Conservation (phyloP, 768 basidiomycete genomes). For the Filobasidium wieringae region DNA sequence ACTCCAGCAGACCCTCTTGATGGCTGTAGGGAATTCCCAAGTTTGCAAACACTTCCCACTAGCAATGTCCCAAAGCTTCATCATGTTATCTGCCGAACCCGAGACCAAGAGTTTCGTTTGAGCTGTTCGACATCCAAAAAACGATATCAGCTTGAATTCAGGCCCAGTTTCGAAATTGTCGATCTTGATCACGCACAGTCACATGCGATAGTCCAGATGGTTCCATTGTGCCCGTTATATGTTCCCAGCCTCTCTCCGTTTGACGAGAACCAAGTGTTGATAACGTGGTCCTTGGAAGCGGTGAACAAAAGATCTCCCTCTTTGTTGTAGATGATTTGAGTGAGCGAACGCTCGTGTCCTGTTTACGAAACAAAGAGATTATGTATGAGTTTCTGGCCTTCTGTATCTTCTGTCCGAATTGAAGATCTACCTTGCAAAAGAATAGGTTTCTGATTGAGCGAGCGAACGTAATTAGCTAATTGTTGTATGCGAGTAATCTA, state of each 20-base stretch:
- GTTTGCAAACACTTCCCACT: constrained; percentile 84
- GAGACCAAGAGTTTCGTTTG: constrained; percentile 76
- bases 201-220: constrained; percentile 91
- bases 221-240: constrained; percentile 89
- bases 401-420: background rate
- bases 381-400: background rate
- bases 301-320: constrained; percentile 95
- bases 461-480: too few species aligned
- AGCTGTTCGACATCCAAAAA: constrained; percentile 42
- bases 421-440: constrained; percentile 52
- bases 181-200: constrained; percentile 56
- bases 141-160: background rate
- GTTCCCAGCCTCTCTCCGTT: constrained; percentile 96
- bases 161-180: background rate
- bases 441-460: constrained; percentile 68
- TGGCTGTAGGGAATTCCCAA: constrained; percentile 97
- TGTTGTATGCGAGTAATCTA: too few species aligned
- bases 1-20: constrained; percentile 85
- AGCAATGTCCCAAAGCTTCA: constrained; percentile 78
- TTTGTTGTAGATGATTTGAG: constrained; percentile 91
- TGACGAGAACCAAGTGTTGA: constrained; percentile 94
- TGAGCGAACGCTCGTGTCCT: constrained; percentile 96
- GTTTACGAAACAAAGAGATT: background rate
- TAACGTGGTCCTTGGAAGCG: constrained; percentile 84
- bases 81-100: constrained; percentile 84